Percentiles rank a stretch among this genome's conserved stretches.
phyloP scores from a whole-genome alignment of 2,329 filamentous ascomycete genomes.

The Cladosporium sphaerospermum region DNA sequence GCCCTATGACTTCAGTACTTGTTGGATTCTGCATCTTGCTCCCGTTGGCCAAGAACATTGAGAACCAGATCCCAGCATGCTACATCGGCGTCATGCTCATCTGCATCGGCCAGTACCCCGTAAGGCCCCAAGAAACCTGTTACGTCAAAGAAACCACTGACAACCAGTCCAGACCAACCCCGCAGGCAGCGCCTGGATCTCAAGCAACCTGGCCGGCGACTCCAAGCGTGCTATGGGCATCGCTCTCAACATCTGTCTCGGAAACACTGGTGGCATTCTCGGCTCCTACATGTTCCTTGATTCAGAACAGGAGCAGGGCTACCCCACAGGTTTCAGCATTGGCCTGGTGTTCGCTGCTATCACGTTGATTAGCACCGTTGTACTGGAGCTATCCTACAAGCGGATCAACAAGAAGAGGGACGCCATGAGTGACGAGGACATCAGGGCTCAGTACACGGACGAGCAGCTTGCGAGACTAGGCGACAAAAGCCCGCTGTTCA shows the following conservation, averaged over 20 bases:
- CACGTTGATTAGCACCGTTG: constrained; percentile 19
- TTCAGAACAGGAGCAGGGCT: constrained; percentile 29
- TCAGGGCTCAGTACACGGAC: constrained; percentile 29
- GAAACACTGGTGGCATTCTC: constrained; percentile 39
- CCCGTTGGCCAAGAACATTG: constrained; percentile 16
- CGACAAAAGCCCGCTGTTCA: constrained; percentile 34
- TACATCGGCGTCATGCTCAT: constrained; percentile 24
- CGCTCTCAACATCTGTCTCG: constrained; percentile 34
- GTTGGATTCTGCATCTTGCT: constrained; percentile 20
- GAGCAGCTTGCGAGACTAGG: constrained; percentile 32
- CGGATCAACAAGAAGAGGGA: constrained; percentile 31
- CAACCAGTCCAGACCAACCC: constrained; percentile 16
- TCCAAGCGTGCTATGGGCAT: constrained; percentile 35
- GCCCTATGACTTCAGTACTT: constrained; percentile 16
- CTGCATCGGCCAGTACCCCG: constrained; percentile 19
- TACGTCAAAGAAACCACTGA: too few species aligned
- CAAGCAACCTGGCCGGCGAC: constrained; percentile 27
- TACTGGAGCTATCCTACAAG: constrained; percentile 25
- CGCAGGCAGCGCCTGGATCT: constrained; percentile 24
- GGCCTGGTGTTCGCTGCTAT: constrained; percentile 20
- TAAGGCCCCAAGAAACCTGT: too few species aligned
- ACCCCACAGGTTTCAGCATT: constrained; percentile 31
- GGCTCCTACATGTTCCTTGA: constrained; percentile 32
- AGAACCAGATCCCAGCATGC: constrained; percentile 38
- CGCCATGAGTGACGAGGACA: constrained; percentile 28